A percentile compares a stretch with the other conserved stretches of the same genome.
phyloP scores from a whole-genome alignment of 331 rosid species.

The Telfairia occidentalis region DNA sequence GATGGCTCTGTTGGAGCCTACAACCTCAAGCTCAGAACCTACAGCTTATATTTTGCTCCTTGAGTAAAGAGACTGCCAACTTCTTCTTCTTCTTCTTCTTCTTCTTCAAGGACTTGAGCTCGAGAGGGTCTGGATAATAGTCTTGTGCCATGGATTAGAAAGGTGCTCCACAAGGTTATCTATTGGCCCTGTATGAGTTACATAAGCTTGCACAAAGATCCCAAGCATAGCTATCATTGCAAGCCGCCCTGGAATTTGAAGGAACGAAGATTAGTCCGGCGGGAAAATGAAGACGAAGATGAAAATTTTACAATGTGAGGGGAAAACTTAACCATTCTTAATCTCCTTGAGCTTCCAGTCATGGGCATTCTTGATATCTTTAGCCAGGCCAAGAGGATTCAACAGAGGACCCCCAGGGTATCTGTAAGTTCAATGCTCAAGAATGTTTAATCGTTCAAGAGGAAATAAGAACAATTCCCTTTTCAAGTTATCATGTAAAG shows the following conservation, averaged over 20 bases:
- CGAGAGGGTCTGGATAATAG: slow-evolving; percentile 60
- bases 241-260: slow-evolving; percentile 44
- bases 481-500: neutral
- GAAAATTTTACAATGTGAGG: neutral
- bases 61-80: neutral
- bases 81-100: neutral
- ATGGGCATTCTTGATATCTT: slow-evolving; percentile 61
- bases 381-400: slow-evolving; percentile 78
- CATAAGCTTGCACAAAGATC: slow-evolving; percentile 77
- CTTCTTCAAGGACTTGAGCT: slow-evolving; percentile 16
- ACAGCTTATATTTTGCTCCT: neutral
- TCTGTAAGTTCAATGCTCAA: slow-evolving; percentile 24
- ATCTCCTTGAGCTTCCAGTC: slow-evolving; percentile 87
- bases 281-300: neutral
- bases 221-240: slow-evolving; percentile 92
- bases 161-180: slow-evolving; percentile 88
- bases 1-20: neutral
- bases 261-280: neutral
- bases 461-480: neutral
- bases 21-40: neutral
- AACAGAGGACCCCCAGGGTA: slow-evolving; percentile 80
- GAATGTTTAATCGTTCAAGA: neutral
- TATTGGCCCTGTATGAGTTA: slow-evolving; percentile 77
- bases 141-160: slow-evolving; percentile 87
- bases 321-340: slow-evolving; percentile 51